These are phyloP conservation scores for Luzula sylvatica DNA, from an alignment of 176 grass and related monocot species.

Conservation along the genomic window DNA sequence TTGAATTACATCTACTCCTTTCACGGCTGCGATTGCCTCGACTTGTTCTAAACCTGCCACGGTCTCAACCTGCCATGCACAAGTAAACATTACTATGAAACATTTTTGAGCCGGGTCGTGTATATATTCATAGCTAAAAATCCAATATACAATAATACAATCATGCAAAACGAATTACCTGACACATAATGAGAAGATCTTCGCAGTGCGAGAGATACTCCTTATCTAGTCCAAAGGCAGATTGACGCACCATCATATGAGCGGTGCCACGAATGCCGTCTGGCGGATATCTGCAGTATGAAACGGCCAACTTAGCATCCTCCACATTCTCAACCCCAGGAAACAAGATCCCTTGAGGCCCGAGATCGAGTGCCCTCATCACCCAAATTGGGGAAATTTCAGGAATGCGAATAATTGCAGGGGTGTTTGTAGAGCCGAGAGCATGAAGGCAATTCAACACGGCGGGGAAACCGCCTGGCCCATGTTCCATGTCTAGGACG, in stretches of 20 bases:
- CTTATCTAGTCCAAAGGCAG: slow-evolving; percentile 63
- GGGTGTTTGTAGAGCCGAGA: slow-evolving; percentile 10
- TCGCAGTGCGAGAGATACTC: slow-evolving; percentile 60
- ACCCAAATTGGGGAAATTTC: slow-evolving; percentile 14
- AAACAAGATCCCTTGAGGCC: slow-evolving; percentile 22
- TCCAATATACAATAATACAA: too few species aligned
- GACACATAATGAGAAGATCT: slow-evolving; percentile 55
- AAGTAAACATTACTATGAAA: too few species aligned
- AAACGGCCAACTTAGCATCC: slow-evolving; percentile 30
- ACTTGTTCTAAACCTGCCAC: slow-evolving; percentile 29
- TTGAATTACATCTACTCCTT: slow-evolving; percentile 70
- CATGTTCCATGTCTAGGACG: slow-evolving; percentile 28
- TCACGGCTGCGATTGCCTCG: slow-evolving; percentile 55
- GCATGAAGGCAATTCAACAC: slow-evolving; percentile 23
- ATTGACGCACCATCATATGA: slow-evolving; percentile 59
- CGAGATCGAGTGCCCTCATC: slow-evolving; percentile 25
- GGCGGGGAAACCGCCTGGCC: slow-evolving; percentile 10
- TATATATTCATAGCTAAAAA: too few species aligned
- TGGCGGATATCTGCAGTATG: slow-evolving; percentile 53
- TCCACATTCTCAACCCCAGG: slow-evolving; percentile 26
- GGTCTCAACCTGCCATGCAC: slow-evolving; percentile 28
- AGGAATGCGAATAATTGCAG: slow-evolving; percentile 14
- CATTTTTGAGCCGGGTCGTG: too few species aligned
- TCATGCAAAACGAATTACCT: background rate
- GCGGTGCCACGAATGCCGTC: slow-evolving; percentile 65